Evolutionary conservation across 2,329 filamentous ascomycete genomes (phyloP), one percentile per base, ranked within the genome.

Genomic region (Penicillium sp.): DNA sequence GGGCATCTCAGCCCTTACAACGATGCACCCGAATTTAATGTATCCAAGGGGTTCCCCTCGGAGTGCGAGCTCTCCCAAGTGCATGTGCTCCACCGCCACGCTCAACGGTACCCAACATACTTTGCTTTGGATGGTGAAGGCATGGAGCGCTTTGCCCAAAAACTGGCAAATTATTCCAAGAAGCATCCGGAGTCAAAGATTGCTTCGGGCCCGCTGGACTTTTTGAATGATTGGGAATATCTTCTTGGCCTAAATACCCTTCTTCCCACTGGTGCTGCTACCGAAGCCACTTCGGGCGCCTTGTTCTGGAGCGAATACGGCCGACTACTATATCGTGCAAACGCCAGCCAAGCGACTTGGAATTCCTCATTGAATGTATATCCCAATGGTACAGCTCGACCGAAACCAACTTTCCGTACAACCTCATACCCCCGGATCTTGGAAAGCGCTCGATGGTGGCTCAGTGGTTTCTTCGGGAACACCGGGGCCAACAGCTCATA

Each of bases 11-110:
- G 62, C 22, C 68, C 68, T 2, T 70, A 67, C 42, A 48, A 54
- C 1, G 64, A 66, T 16, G 57, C 61, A 1, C 11, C 31, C 0
- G 54, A 58, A 10, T 70, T 70, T 46, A 48, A 50, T 4, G 24
- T 65, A 4, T 46, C 62, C 8, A 62, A 63, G 10, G 80, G 80
- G 16, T 76, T 83, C 13, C 82, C 82, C 2, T 68, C 74, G 41
- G 79, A 79, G 18, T 84, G 82, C 66, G 80, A 83, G 64, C 68
- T 84, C 51, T 77, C 80, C 51, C 80, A 83, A 63, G 79, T 73
- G 1, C 80, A 83, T 59, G 70, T 76, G 3, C 72, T 85, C 6
- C 81, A 83, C 62, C 75, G 82, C 22, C 82, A 84, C 64, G 78
- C 79, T 0, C 72, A 83, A 56, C 74, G 82, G 29, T 83, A 82